Conservation (phyloP, 306 rosid genomes). For the Prunus mongolica region DNA sequence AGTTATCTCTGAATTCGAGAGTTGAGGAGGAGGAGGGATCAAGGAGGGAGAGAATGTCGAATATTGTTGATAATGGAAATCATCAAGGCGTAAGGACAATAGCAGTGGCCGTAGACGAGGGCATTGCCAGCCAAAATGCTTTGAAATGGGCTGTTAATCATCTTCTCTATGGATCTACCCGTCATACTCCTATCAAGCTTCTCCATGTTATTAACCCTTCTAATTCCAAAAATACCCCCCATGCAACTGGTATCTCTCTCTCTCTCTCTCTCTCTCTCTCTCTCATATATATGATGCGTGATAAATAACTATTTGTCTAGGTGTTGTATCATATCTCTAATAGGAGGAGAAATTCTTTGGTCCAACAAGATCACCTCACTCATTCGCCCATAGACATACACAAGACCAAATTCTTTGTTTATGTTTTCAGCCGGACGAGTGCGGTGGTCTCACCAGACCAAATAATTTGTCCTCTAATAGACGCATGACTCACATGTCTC, state of each 20-base stretch:
- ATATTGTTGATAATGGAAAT: background rate
- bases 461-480: too few relatives aligned
- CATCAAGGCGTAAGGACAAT: background rate
- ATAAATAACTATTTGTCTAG: too few relatives aligned
- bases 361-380: too few relatives aligned
- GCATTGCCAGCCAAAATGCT: conserved; percentile 30
- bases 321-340: too few relatives aligned
- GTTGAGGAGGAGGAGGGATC: background rate
- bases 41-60: background rate
- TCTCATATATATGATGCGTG: too few relatives aligned
- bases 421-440: too few relatives aligned
- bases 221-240: background rate
- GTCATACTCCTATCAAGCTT: conserved; percentile 9
- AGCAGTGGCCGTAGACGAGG: conserved; percentile 33
- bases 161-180: background rate
- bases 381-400: too few relatives aligned
- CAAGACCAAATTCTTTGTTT: too few relatives aligned
- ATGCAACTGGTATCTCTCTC: background rate
- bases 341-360: too few relatives aligned
- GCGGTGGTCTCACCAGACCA: too few relatives aligned
- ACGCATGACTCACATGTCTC: too few relatives aligned
- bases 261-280: background rate
- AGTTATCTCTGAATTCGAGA: background rate
- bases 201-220: conserved; percentile 28
- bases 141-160: conserved; percentile 33